Conservation (phyloP, 1,284 basidiomycete species). For the Pseudozyma flocculosa region DNA sequence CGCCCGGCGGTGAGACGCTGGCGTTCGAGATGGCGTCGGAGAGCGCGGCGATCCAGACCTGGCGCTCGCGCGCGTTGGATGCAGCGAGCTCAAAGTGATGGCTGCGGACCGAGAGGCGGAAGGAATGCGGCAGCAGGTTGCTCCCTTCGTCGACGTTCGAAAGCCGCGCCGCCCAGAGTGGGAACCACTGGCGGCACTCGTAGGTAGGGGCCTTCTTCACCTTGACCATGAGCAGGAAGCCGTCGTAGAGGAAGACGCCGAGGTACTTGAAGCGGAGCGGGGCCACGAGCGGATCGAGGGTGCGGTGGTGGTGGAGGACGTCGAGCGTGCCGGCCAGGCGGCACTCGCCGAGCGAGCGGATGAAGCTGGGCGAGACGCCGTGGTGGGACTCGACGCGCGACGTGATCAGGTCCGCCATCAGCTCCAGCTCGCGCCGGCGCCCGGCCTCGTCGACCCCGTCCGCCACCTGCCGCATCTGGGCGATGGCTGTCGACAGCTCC, state of each 20-base stretch:
- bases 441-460: constrained; percentile 53
- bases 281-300: constrained; percentile 37
- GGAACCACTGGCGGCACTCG: constrained; percentile 54
- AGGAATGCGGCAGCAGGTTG: constrained; percentile 44
- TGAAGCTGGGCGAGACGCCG: constrained; percentile 29
- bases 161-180: constrained; percentile 44
- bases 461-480: constrained; percentile 43
- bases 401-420: constrained; percentile 47
- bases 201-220: constrained; percentile 50
- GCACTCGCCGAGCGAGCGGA: constrained; percentile 46
- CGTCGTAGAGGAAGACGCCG: constrained; percentile 49
- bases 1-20: constrained; percentile 27
- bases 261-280: constrained; percentile 56
- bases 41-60: constrained; percentile 49
- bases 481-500: constrained; percentile 39
- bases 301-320: constrained; percentile 51
- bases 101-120: constrained; percentile 44
- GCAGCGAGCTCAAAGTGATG: constrained; percentile 56
- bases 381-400: constrained; percentile 47
- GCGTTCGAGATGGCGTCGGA: constrained; percentile 33
- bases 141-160: constrained; percentile 30
- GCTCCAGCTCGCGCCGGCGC: constrained; percentile 41
- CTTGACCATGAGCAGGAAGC: constrained; percentile 52
- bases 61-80: constrained; percentile 44
- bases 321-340: constrained; percentile 52